Percentiles rank a stretch among this genome's conserved stretches.
phyloP scores from a whole-genome alignment of 257 asterid species.

The Knoxia roxburghii region DNA sequence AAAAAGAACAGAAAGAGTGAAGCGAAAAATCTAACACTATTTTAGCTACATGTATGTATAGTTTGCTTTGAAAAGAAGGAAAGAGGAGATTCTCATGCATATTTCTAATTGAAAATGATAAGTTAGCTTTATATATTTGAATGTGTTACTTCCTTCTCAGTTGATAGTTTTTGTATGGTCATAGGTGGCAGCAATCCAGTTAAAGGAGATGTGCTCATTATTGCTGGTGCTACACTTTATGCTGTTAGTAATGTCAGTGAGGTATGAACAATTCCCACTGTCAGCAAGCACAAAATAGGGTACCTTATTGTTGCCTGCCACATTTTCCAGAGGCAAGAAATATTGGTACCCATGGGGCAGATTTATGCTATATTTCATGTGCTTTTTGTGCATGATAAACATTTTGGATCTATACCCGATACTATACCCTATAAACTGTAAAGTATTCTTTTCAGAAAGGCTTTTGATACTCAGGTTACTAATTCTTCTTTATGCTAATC shows the following conservation, averaged over 20 bases:
- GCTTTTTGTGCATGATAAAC: background rate
- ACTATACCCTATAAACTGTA: background rate
- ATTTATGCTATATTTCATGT: background rate
- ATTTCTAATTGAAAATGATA: background rate
- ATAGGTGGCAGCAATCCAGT: slow-evolving; percentile 78
- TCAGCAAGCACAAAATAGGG: slow-evolving; percentile 7
- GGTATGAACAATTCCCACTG: slow-evolving; percentile 35
- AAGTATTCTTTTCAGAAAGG: background rate
- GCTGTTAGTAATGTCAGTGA: slow-evolving; percentile 85
- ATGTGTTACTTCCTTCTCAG: background rate
- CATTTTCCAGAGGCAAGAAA: background rate
- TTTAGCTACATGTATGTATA: background rate
- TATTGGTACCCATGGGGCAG: background rate
- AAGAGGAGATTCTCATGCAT: background rate
- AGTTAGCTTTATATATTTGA: background rate
- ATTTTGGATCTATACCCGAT: background rate
- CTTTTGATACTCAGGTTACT: background rate
- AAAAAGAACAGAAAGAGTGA: background rate
- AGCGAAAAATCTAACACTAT: background rate
- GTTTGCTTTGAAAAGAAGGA: background rate
- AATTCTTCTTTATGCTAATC: slow-evolving; percentile 15
- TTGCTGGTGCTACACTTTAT: slow-evolving; percentile 87
- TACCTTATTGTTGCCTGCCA: background rate
- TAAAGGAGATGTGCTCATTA: slow-evolving; percentile 72
- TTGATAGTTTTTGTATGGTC: slow-evolving; percentile 6